Evolutionary conservation across 345 rosid genomes (phyloP), one percentile per base, ranked within the genome.

Genomic region (Rhodamnia rubescens): DNA sequence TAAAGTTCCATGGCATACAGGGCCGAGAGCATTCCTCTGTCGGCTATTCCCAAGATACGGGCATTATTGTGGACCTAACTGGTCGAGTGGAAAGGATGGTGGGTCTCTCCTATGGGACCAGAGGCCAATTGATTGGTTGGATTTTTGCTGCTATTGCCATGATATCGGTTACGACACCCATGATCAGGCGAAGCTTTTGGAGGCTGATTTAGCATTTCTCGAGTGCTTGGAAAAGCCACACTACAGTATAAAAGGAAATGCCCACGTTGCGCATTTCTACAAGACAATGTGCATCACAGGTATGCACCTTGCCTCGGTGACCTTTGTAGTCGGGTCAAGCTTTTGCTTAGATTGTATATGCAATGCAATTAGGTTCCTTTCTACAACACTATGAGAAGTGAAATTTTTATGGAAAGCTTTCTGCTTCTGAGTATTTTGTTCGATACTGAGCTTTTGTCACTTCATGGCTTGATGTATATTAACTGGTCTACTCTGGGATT

Each of bases 91-190:
- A 82, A 97, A 97, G 88, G 93, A 94, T 87, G 86, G 91, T 8
- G 99, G 99, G 20, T 94, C 98, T 16, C 90, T 69, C 64, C 50
- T 97, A 40, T 97, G 99, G 99, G 99, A 97, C 83, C 93, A 85
- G 92, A 93, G 99, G 82, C 98, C 98, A 11, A 97, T 94, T 74
- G 99, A 97, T 91, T 95, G 98, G 99, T 90, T 97, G 89, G 99
- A 97, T 85, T 96, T 90, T 88, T 97, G 98, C 85, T 97, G 99
- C 91, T 97, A 95, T 89, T 97, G 99, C 86, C 98, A 97, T 89
- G 98, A 97, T 84, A 97, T 97, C 10, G 98, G 98, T 86, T 97
- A 96, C 82, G 99, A 97, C 89, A 89, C 94, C 85, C 97, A 95
- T 84, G 96, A 96, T 82, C 99, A 97, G 88, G 96, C 95, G 22